Evolutionary conservation across 176 grass and related monocot genomes (phyloP), one percentile per base, ranked within the genome.

Genomic region (Triticum aestivum): DNA sequence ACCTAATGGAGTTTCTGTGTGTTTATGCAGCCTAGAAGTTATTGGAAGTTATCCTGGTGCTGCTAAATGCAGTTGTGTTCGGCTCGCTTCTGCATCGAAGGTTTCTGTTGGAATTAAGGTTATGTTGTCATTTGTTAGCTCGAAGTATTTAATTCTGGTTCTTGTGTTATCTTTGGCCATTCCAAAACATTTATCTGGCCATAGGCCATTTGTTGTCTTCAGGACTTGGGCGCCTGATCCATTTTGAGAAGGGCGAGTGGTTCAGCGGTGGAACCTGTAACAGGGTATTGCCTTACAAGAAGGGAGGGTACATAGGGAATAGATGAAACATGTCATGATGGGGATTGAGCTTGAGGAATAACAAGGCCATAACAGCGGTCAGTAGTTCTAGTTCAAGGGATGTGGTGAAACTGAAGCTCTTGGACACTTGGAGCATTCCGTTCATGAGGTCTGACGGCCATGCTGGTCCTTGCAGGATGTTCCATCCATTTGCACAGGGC

Each of bases 201-300:
- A 89, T 81, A 95, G 90, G 51, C 93, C 93, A 14, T 26, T 92
- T 26, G 82, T 95, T 74, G 61, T 98, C 18, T 98, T 91, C 81
- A 90, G 96, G 70, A 98, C 93, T 7, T 98, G 91, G 96, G 80
- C 93, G 2, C 91, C 96, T 8, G 91, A 93, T 62, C 96, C 96
- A 95, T 83, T 98, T 98, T 11, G 93, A 98, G 75, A 82, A 91
- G 23, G 96, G 88, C 0, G 77, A 98, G 77, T 98, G 96, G 93
- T 98, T 88, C 65, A 92, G 83, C 4, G 88, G 91, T 12, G 96
- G 96, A 17, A 78, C 35, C 24, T 95, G 91, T 65, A 82, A 82
- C 20, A 75, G 84, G 87, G 68, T 81, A 34, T 33, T 67, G 34
- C 96, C 96, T 69, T 98, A 89, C 74, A 94, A 91, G 80, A 73